phyloP scores from a whole-genome alignment of 805 yeast species.

The Barnettozyma californica region DNA sequence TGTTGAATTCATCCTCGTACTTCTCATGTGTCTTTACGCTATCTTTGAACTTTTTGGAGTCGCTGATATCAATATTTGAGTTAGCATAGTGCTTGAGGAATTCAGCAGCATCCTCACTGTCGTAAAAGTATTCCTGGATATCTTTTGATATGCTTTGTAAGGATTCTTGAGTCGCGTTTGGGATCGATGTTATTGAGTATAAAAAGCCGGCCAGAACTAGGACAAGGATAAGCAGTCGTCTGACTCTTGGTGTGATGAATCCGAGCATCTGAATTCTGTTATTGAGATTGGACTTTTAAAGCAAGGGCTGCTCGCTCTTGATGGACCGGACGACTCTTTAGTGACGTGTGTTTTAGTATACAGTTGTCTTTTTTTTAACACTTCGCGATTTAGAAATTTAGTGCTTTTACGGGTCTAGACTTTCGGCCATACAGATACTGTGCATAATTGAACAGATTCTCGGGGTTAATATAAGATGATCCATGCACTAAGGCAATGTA shows the following conservation, averaged over 20 bases:
- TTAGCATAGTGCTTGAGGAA: constrained; percentile 5
- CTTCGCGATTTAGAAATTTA: too few relatives aligned
- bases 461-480: too few relatives aligned
- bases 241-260: constrained; percentile 3
- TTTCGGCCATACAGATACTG: too few relatives aligned
- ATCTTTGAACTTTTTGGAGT: constrained; percentile 4
- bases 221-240: constrained; percentile 6
- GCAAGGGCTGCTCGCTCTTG: background rate
- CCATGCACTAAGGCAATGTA: too few relatives aligned
- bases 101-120: background rate
- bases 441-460: too few relatives aligned
- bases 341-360: too few relatives aligned
- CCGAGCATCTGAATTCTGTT: constrained; percentile 3
- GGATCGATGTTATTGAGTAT: constrained; percentile 5
- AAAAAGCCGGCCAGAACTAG: background rate
- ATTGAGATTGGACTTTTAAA: background rate
- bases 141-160: background rate
- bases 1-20: constrained; percentile 7
- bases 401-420: too few relatives aligned
- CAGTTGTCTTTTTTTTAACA: too few relatives aligned
- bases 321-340: background rate
- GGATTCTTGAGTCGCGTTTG: background rate
- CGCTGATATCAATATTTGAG: constrained; percentile 8
- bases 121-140: constrained; percentile 5
- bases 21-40: constrained; percentile 5